Percentiles rank a stretch among this genome's conserved stretches.
phyloP scores from a whole-genome alignment of 75 land plant genomes.

The Gnetum montanum region DNA sequence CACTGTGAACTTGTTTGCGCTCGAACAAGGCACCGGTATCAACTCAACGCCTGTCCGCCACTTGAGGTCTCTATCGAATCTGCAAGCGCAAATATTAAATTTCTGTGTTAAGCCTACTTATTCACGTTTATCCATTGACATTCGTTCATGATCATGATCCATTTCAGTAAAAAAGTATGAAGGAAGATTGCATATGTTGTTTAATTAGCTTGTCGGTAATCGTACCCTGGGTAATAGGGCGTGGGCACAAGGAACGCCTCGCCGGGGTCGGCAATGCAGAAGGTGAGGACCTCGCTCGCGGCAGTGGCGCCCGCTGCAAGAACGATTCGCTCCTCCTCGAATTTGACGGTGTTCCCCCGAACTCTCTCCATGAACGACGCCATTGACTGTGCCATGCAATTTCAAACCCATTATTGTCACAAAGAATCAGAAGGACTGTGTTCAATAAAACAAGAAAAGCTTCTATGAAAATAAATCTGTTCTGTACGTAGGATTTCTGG shows the following conservation, averaged over 20 bases:
- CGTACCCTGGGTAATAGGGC: constrained; percentile 34
- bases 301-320: too few relatives aligned
- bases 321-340: constrained; percentile 26
- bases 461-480: too few relatives aligned
- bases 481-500: too few relatives aligned
- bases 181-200: neutral
- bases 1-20: constrained; percentile 24
- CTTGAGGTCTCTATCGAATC: too few relatives aligned
- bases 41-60: constrained; percentile 37
- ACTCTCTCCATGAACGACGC: constrained; percentile 28
- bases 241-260: too few relatives aligned
- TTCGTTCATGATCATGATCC: too few relatives aligned
- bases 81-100: too few relatives aligned
- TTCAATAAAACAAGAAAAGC: too few relatives aligned
- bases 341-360: constrained; percentile 12
- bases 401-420: neutral
- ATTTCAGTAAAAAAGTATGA: constrained; percentile 12
- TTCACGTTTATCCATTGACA: too few relatives aligned
- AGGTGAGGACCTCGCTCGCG: constrained; percentile 21
- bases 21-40: constrained; percentile 43
- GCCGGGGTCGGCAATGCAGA: constrained; percentile 34
- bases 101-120: constrained; percentile 43
- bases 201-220: neutral
- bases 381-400: constrained; percentile 17
- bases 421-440: too few relatives aligned